A percentile compares a stretch with the other conserved stretches of the same genome.
These are phyloP conservation scores for Coelastrella sp. DNA, from an alignment of 139 green algal species.

Conservation along the genomic window DNA sequence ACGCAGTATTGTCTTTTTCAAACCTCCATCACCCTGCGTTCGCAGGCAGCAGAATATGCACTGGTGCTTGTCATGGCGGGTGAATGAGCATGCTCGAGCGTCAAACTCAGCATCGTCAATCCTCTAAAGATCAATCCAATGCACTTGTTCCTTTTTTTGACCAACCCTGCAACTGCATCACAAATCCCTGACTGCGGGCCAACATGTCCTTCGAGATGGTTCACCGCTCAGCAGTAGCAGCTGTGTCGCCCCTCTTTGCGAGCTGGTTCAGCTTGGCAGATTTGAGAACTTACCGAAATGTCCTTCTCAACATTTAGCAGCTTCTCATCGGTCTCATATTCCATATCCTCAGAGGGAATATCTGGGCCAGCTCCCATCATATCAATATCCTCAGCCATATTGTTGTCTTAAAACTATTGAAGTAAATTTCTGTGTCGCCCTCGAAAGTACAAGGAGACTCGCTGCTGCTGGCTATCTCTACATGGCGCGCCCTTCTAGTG, in stretches of 20 bases:
- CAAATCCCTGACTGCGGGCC: background rate
- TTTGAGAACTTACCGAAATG: background rate
- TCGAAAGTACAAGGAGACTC: background rate
- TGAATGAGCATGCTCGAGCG: too few species aligned
- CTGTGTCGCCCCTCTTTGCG: background rate
- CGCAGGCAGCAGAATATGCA: background rate
- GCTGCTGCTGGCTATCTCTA: background rate
- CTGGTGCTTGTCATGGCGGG: background rate
- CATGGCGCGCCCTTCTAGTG: background rate
- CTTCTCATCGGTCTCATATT: background rate
- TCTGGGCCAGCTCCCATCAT: background rate
- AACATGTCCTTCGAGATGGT: background rate
- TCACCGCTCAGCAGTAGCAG: background rate
- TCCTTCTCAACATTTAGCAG: background rate
- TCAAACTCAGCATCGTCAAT: too few species aligned
- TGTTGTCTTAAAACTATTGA: background rate
- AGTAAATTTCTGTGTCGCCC: background rate
- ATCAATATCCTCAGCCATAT: background rate
- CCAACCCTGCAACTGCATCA: too few species aligned
- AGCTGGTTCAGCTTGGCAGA: too few species aligned
- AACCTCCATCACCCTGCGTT: constrained; percentile 83
- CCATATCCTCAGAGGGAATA: background rate
- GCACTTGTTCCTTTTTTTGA: background rate
- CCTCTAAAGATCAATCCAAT: too few species aligned
- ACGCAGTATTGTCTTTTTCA: constrained; percentile 88